Evolutionary conservation across 1,139 yeast species (phyloP), one percentile per base, ranked within the genome.

Genomic region (Debaryomyces coudertii): DNA sequence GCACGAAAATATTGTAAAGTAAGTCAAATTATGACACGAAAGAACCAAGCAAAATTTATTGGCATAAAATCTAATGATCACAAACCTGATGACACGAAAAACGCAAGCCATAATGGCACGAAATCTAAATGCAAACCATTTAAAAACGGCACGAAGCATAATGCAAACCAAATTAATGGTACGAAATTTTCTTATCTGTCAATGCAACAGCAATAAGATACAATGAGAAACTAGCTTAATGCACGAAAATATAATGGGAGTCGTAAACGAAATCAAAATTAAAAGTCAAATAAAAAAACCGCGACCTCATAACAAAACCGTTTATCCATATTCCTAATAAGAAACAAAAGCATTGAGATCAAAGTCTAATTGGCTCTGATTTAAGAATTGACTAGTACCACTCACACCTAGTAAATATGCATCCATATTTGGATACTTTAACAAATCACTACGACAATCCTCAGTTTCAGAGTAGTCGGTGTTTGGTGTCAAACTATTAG

Each of bases 311-410:
- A 25, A 23, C 14, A 18, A 28, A 18, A 12, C 16, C 20, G 30
- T 12, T 33, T 31, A 15, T 15, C 23, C 4, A 36, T 27, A 36
- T 5, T 25, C 14, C 47, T 53, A 66, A 29, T 63, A 56, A 22
- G 68, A 57, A 38, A 68, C 65, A 50, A 68, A 68, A 14, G 65
- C 58, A 52, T 60, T 57, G 41, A 68, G 60, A 53, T 66, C 71
- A 46, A 68, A 63, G 15, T 65, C 71, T 5, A 65, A 68, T 36
- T 58, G 65, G 43, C 57, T 65, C 35, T 55, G 62, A 36, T 47
- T 45, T 42, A 66, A 54, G 47, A 61, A 62, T 40, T 61, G 64
- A 44, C 61, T 63, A 39, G 58, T 52, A 15, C 62, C 63, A 42
- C 64, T 60, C 40, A 50, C 47, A 22, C 43, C 43, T 40, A 47